Conservation (phyloP, 768 basidiomycete species). For the Chalciporus chontae region DNA sequence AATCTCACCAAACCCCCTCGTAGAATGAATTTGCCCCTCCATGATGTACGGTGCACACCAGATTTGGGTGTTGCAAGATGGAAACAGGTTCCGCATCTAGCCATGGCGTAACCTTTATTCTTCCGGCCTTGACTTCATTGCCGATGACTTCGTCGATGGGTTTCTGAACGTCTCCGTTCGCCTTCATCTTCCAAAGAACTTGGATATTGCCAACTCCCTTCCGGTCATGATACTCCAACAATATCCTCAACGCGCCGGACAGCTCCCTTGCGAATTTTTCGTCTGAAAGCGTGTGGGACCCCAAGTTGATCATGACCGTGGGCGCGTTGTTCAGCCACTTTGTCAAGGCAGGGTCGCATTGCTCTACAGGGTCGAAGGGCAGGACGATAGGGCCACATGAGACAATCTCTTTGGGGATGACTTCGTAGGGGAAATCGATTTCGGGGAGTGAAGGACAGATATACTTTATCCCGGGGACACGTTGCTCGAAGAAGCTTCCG, state of each 20-base stretch:
- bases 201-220: background rate
- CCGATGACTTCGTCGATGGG: background rate
- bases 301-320: conserved; percentile 13
- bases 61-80: conserved; percentile 1
- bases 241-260: conserved; percentile 3
- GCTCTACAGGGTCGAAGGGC: conserved; percentile 6
- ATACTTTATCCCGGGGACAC: background rate
- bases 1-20: too few species aligned
- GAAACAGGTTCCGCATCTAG: conserved; percentile 10
- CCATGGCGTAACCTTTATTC: conserved; percentile 10
- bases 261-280: background rate
- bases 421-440: background rate
- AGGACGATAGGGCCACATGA: conserved; percentile 8
- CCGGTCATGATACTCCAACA: conserved; percentile 1
- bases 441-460: conserved; percentile 5
- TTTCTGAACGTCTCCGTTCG: background rate
- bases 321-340: conserved; percentile 10
- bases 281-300: conserved; percentile 1
- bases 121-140: conserved; percentile 4
- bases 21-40: too few species aligned
- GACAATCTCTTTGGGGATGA: conserved; percentile 8
- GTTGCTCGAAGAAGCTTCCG: background rate
- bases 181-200: conserved; percentile 10
- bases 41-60: too few species aligned
- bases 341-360: conserved; percentile 2